These are phyloP conservation scores for Neurospora hispaniola DNA, from an alignment of 495 filamentous ascomycete species.

Conservation along the genomic window DNA sequence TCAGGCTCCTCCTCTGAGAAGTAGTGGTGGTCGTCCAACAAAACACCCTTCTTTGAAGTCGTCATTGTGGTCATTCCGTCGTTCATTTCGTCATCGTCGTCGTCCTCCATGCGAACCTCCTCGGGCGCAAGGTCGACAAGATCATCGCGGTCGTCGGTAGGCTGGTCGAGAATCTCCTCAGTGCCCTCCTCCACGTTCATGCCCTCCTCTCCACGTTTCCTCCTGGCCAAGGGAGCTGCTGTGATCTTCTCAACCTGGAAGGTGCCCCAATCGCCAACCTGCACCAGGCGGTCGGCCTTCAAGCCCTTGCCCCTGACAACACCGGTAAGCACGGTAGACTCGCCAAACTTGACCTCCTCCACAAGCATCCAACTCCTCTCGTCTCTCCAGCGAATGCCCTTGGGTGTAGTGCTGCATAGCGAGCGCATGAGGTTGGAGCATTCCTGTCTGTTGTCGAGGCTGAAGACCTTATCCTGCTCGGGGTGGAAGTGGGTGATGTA, in stretches of 20 bases:
- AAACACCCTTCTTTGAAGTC: conserved; percentile 56
- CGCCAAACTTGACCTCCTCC: conserved; percentile 65
- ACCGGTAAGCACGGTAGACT: conserved; percentile 67
- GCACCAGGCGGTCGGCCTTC: conserved; percentile 80
- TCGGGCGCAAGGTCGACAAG: conserved; percentile 70
- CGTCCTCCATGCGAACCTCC: conserved; percentile 67
- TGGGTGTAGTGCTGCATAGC: conserved; percentile 79
- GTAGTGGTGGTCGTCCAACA: conserved; percentile 95
- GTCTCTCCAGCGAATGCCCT: conserved; percentile 88
- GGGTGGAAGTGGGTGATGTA: conserved; percentile 93
- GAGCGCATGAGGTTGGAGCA: conserved; percentile 81
- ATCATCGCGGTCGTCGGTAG: conserved; percentile 69
- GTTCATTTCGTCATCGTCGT: conserved; percentile 43
- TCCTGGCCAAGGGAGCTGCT: conserved; percentile 48
- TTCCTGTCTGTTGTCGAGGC: conserved; percentile 76
- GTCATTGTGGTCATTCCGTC: conserved; percentile 43
- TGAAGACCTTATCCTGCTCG: conserved; percentile 74
- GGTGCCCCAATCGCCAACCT: conserved; percentile 89
- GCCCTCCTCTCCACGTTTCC: conserved; percentile 48
- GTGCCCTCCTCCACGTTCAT: conserved; percentile 57
- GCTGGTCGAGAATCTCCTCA: conserved; percentile 50
- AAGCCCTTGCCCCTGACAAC: conserved; percentile 76
- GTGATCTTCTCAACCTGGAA: conserved; percentile 88
- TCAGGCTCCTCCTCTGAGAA: conserved; percentile 75
- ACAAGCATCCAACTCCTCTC: conserved; percentile 89